Conservation (phyloP, 139 green algal species). For the Picochlorum sp. region DNA sequence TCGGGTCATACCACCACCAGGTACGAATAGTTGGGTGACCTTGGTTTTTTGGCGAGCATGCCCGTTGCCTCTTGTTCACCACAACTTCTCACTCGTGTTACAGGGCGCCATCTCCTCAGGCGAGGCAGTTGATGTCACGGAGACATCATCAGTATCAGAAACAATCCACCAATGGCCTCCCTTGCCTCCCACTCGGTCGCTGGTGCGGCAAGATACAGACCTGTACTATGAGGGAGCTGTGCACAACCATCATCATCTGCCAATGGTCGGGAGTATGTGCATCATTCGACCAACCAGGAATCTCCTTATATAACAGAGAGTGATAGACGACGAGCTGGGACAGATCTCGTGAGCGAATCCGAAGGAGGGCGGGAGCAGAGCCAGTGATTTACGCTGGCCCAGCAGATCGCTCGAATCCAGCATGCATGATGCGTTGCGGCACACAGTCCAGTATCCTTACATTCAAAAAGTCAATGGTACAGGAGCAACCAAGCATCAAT, state of each 20-base stretch:
- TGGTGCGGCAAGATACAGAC: constrained; percentile 11
- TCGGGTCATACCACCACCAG: no score
- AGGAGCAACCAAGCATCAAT: neutral
- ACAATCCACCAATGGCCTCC: neutral
- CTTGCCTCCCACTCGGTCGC: neutral
- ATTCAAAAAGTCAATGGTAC: neutral
- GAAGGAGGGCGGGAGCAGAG: neutral
- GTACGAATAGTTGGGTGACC: no score
- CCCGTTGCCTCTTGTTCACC: neutral
- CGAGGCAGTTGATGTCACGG: constrained; percentile 11
- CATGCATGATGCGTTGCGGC: constrained; percentile 2
- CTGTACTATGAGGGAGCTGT: constrained; percentile 12
- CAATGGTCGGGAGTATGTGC: neutral
- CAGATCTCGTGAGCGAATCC: neutral
- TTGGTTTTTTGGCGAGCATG: neutral
- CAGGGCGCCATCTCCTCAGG: constrained; percentile 1
- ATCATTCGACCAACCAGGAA: no score
- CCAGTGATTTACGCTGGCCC: constrained; percentile 10
- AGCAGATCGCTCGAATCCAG: constrained; percentile 9
- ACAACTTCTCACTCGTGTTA: constrained; percentile 4
- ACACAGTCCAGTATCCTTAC: constrained; percentile 3
- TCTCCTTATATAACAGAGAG: no score
- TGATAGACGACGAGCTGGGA: no score
- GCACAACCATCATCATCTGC: neutral
- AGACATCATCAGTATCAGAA: constrained; percentile 10